Base-by-base conservation (phyloP, 106 monocot species). In the Allium cepa region DNA sequence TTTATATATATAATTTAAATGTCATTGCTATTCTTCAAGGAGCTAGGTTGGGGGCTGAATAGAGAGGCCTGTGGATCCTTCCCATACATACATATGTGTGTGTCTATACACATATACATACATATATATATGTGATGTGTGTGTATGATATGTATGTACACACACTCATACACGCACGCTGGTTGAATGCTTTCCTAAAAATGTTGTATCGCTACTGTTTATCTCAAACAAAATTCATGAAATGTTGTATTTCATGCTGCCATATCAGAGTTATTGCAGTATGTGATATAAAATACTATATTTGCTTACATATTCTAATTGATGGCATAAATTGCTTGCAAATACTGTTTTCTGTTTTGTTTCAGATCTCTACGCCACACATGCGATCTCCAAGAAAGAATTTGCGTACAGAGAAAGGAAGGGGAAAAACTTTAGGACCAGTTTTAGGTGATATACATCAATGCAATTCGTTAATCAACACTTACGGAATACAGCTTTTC, bases 401-500 rank as follows among this genome's bases (percentile, higher is more conserved):
- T 50, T 58, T 75, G 56, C 62, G 69, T 27, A 57, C 69, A 67
- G 71, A 61, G 72, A 78, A 71, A 70, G 27, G 56, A n/a, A 18
- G 49, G 46, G 77, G 70, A 16, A 83, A 68, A 49, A 57, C 90
- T 62, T 62, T 77, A 17, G 85, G 84, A 50, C 81, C 79, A 56
- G 72, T 74, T 59, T 65, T 90, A 71, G 85, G 81, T 70, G 90
- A 90, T 79, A 75, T 73, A 46, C 74, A 81, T 11, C 84, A 92
- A 71, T 88, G 85, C 8, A 83, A 17, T 47, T 89, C 87, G 76
- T 92, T 92, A 15, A 80, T 87, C 47, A 79, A 22, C 22, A 84
- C 53, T 49, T 97, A 17, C 92, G 97, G 97, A 92, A 79, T 50
- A 84, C 63, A 60, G 92, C 97, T 71, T 92, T 97, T 79, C 79